These are phyloP conservation scores for Fomitopsis serialis DNA, from an alignment of 768 basidiomycete species.

Conservation along the genomic window DNA sequence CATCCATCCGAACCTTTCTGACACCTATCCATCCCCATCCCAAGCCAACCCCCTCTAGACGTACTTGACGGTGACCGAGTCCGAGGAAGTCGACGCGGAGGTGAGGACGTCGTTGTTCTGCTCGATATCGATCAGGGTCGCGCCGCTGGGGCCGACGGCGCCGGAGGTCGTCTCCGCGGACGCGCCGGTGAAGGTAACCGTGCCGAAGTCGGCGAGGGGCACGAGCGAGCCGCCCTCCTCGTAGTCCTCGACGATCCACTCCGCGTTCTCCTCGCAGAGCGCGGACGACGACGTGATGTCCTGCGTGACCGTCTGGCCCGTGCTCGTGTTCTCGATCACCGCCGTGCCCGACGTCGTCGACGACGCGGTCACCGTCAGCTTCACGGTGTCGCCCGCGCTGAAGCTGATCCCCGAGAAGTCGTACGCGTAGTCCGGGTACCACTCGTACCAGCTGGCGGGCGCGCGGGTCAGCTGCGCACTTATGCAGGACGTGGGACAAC, in stretches of 20 bases:
- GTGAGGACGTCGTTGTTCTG: constrained; percentile 28
- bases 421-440: constrained; percentile 27
- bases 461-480: not conserved
- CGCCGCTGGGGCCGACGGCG: constrained; percentile 21
- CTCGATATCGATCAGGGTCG: constrained; percentile 31
- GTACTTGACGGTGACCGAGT: constrained; percentile 23
- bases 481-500: too few relatives aligned
- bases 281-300: constrained; percentile 22
- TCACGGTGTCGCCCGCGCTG: constrained; percentile 24
- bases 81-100: constrained; percentile 18
- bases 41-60: too few relatives aligned
- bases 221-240: constrained; percentile 22
- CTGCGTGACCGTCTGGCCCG: constrained; percentile 24
- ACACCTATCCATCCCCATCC: too few relatives aligned
- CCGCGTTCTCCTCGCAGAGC: constrained; percentile 31
- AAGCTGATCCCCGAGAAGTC: constrained; percentile 28
- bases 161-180: constrained; percentile 22
- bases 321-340: constrained; percentile 23
- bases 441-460: constrained; percentile 26
- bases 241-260: constrained; percentile 35
- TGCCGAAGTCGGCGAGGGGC: constrained; percentile 33
- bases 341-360: constrained; percentile 22
- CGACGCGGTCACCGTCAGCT: constrained; percentile 24
- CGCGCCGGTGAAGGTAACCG: constrained; percentile 30
- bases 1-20: too few relatives aligned